phyloP scores from a whole-genome alignment of 495 filamentous ascomycete genomes.

The Annulohypoxylon stygium region DNA sequence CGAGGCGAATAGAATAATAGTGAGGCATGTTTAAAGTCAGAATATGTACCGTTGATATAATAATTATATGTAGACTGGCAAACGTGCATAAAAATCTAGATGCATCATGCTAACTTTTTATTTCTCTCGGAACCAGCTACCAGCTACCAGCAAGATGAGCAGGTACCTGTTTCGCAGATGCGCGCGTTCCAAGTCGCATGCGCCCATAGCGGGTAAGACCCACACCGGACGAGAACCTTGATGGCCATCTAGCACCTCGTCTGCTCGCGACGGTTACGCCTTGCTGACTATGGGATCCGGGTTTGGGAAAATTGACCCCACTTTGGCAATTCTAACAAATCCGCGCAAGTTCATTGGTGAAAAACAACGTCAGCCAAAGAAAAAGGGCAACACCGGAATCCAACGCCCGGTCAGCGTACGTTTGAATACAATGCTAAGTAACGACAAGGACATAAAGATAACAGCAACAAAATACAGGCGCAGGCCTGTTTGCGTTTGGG shows the following conservation, averaged over 20 bases:
- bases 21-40: background rate
- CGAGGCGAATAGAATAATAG: too few species aligned
- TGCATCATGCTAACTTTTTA: slow-evolving; percentile 10
- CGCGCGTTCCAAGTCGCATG: slow-evolving; percentile 8
- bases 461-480: slow-evolving; percentile 17
- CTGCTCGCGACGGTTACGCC: slow-evolving; percentile 12
- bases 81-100: background rate
- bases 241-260: slow-evolving; percentile 27
- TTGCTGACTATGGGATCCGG: slow-evolving; percentile 5
- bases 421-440: slow-evolving; percentile 2
- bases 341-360: slow-evolving; percentile 36
- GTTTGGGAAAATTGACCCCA: slow-evolving; percentile 23
- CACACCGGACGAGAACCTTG: slow-evolving; percentile 43
- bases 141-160: background rate
- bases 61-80: background rate
- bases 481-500: slow-evolving; percentile 17
- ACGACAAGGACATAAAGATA: background rate
- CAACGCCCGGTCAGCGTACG: slow-evolving; percentile 1
- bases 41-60: too few species aligned
- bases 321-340: slow-evolving; percentile 37
- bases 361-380: slow-evolving; percentile 32
- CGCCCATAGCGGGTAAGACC: slow-evolving; percentile 19
- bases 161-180: slow-evolving; percentile 16
- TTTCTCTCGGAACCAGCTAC: background rate
- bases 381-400: slow-evolving; percentile 21